Percentiles rank a stretch among this genome's conserved stretches.
Evolutionary conservation across 306 rosid genomes (phyloP).

Genomic region (Malus sylvestris): DNA sequence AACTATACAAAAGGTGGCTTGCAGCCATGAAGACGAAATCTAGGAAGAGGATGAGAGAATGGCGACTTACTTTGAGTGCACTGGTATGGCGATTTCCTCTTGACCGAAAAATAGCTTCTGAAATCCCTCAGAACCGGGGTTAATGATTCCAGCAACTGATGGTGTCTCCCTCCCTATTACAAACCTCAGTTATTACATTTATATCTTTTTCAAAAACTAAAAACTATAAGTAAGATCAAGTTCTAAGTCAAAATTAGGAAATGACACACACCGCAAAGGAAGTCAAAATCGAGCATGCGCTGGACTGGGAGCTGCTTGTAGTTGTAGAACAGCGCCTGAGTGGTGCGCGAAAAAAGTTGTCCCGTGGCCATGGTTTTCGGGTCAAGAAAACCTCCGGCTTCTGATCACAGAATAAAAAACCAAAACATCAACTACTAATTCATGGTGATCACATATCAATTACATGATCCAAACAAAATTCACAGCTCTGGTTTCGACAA

Average conservation of each 20-base stretch:
- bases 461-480: neutral
- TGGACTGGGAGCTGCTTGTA: slow-evolving; percentile 98
- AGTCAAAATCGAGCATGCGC: slow-evolving; percentile 99
- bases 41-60: slow-evolving; percentile 8
- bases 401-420: slow-evolving; percentile 18
- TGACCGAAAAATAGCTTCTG: slow-evolving; percentile 98
- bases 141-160: slow-evolving; percentile 96
- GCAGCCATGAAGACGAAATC: neutral
- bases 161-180: slow-evolving; percentile 90
- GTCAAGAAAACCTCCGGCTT: slow-evolving; percentile 32
- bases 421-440: neutral
- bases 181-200: neutral
- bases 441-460: neutral
- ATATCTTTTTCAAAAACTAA: neutral
- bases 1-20: neutral
- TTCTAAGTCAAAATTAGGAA: neutral
- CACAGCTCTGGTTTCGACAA: neutral
- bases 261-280: slow-evolving; percentile 74
- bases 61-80: slow-evolving; percentile 68
- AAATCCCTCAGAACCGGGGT: slow-evolving; percentile 95
- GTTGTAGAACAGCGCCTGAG: slow-evolving; percentile 93
- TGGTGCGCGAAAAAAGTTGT: slow-evolving; percentile 83
- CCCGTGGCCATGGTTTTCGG: slow-evolving; percentile 71
- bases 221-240: neutral
- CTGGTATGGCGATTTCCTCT: slow-evolving; percentile 96